These are phyloP conservation scores for Salvia hispanica DNA, from an alignment of 257 asterid genomes.

Conservation along the genomic window DNA sequence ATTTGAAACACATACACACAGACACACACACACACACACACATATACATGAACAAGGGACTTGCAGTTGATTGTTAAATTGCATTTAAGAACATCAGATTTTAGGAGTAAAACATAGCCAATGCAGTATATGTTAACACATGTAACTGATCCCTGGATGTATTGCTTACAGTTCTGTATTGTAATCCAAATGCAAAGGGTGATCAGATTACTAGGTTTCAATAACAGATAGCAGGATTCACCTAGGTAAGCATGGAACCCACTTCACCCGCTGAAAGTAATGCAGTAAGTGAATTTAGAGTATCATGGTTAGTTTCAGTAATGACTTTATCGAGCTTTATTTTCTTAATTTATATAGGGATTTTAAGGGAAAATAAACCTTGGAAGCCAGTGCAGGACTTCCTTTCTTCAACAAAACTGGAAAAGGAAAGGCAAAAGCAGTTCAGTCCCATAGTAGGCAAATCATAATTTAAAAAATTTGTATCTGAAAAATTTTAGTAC, in stretches of 20 bases:
- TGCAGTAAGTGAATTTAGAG: background rate
- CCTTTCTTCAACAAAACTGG: slow-evolving; percentile 27
- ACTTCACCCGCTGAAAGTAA: slow-evolving; percentile 12
- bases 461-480: slow-evolving; percentile 3
- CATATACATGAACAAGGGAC: background rate
- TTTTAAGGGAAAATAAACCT: slow-evolving; percentile 17
- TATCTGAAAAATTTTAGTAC: background rate
- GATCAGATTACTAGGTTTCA: background rate
- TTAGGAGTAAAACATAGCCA: background rate
- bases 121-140: background rate
- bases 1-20: background rate
- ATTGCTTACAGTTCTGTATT: background rate
- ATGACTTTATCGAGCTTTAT: background rate
- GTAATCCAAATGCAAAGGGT: background rate
- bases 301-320: slow-evolving; percentile 1
- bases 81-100: background rate
- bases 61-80: slow-evolving; percentile 2
- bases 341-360: background rate
- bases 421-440: slow-evolving; percentile 20
- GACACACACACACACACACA: background rate
- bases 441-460: slow-evolving; percentile 4
- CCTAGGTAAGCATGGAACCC: background rate
- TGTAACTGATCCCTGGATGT: background rate
- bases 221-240: background rate
- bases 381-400: slow-evolving; percentile 17